Evolutionary conservation across 1,139 yeast genomes (phyloP).

Genomic region (Pichia sp.): DNA sequence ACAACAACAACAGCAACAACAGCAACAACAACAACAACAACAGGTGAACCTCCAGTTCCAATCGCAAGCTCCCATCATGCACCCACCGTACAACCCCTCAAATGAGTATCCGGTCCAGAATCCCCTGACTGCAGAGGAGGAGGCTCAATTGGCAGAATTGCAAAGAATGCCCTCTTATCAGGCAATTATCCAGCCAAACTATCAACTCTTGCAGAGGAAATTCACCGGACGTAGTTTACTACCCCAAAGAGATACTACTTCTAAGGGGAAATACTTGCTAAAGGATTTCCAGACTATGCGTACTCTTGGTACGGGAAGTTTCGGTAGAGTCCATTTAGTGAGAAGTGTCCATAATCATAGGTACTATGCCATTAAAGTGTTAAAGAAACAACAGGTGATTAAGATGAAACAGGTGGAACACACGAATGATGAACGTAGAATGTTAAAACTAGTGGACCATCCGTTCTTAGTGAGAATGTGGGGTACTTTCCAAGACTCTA

Average conservation of each 20-base stretch:
- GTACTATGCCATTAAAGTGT: conserved; percentile 86
- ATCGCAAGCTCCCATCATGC: conserved; percentile 4
- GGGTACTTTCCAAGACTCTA: conserved; percentile 95
- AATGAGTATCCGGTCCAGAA: too few species aligned
- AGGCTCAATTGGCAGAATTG: conserved; percentile 23
- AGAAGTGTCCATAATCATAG: conserved; percentile 88
- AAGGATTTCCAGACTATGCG: conserved; percentile 84
- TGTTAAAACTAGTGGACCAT: conserved; percentile 86
- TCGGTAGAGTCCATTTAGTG: conserved; percentile 92
- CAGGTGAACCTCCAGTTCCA: conserved; percentile 5
- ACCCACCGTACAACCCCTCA: conserved; percentile 1
- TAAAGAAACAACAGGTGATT: conserved; percentile 83
- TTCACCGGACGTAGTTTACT: conserved; percentile 21
- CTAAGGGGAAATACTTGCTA: conserved; percentile 83
- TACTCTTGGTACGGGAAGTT: conserved; percentile 94
- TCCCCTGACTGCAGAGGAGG: conserved; percentile 17
- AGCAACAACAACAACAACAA: conserved; percentile 8
- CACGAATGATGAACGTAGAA: conserved; percentile 90
- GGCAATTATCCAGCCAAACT: conserved; percentile 28
- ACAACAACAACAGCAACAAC: conserved; percentile 5
- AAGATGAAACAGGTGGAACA: conserved; percentile 96
- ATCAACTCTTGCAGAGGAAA: conserved; percentile 20
- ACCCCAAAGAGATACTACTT: conserved; percentile 34
- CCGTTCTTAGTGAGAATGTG: conserved; percentile 94
- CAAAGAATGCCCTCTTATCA: conserved; percentile 29